Conservation (phyloP, 148 eudicot genomes). For the Nepenthes mirabilis region DNA sequence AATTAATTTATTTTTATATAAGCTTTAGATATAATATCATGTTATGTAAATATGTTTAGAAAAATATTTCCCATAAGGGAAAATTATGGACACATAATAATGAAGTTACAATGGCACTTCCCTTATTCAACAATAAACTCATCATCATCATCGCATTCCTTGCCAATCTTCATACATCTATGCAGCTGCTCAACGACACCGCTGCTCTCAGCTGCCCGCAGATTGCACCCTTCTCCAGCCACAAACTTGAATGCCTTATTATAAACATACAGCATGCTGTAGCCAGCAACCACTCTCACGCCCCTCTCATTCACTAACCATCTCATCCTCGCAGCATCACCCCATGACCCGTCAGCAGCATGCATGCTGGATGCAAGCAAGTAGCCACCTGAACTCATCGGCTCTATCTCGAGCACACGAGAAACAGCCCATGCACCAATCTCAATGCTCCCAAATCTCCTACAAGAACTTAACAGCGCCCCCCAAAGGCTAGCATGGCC, state of each 20-base stretch:
- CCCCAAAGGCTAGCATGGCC: slow-evolving; percentile 63
- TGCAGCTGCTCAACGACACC: slow-evolving; percentile 33
- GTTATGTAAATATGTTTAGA: too few species aligned
- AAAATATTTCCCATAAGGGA: too few species aligned
- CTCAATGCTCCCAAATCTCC: slow-evolving; percentile 25
- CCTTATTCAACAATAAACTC: not conserved
- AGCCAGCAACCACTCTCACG: slow-evolving; percentile 43
- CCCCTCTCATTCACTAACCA: slow-evolving; percentile 46
- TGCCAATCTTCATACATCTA: slow-evolving; percentile 27
- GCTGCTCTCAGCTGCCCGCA: slow-evolving; percentile 17
- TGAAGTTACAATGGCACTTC: not conserved
- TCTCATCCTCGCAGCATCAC: slow-evolving; percentile 48
- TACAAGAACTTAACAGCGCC: slow-evolving; percentile 60
- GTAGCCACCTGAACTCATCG: slow-evolving; percentile 54
- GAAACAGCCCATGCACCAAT: slow-evolving; percentile 33
- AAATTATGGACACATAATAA: too few species aligned
- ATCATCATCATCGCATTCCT: slow-evolving; percentile 8
- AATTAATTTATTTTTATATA: too few species aligned
- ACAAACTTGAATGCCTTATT: slow-evolving; percentile 38
- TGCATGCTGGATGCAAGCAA: slow-evolving; percentile 56
- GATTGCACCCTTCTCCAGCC: slow-evolving; percentile 40
- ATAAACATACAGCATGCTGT: slow-evolving; percentile 46
- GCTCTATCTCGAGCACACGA: slow-evolving; percentile 56
- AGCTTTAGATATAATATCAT: too few species aligned
- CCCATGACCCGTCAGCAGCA: slow-evolving; percentile 56